These are phyloP conservation scores for Cladosporium sp. DNA, from an alignment of 2,329 filamentous ascomycete species.

Conservation along the genomic window DNA sequence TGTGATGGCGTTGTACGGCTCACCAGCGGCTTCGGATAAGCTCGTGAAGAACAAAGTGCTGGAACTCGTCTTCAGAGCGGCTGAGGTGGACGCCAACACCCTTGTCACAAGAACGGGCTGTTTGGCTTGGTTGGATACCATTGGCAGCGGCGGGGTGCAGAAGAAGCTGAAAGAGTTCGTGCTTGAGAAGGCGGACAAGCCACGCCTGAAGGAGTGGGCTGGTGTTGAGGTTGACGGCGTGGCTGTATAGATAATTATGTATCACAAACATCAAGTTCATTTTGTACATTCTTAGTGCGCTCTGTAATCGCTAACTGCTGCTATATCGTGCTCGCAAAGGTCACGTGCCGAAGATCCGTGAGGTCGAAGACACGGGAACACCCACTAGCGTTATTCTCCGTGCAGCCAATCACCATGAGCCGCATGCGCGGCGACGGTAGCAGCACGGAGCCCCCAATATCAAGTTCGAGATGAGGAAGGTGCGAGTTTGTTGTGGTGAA, in stretches of 20 bases:
- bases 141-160: constrained; percentile 49
- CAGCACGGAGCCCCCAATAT: background rate
- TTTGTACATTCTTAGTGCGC: background rate
- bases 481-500: background rate
- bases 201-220: constrained; percentile 68
- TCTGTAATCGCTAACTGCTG: background rate
- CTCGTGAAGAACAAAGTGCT: constrained; percentile 62
- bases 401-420: background rate
- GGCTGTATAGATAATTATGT: constrained; percentile 4
- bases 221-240: constrained; percentile 16
- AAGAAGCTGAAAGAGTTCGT: constrained; percentile 55
- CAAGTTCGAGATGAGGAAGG: background rate
- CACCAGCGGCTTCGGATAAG: constrained; percentile 60
- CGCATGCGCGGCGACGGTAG: background rate
- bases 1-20: constrained; percentile 67
- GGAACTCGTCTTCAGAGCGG: constrained; percentile 64
- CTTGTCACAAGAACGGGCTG: constrained; percentile 74
- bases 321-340: background rate
- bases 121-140: constrained; percentile 70
- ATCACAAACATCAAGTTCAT: background rate
- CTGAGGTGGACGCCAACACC: constrained; percentile 69
- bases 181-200: constrained; percentile 65
- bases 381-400: background rate
- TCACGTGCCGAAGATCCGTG: background rate
- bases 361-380: background rate